phyloP scores from a whole-genome alignment of 805 yeast genomes.

The Yamadazyma tumulicola region DNA sequence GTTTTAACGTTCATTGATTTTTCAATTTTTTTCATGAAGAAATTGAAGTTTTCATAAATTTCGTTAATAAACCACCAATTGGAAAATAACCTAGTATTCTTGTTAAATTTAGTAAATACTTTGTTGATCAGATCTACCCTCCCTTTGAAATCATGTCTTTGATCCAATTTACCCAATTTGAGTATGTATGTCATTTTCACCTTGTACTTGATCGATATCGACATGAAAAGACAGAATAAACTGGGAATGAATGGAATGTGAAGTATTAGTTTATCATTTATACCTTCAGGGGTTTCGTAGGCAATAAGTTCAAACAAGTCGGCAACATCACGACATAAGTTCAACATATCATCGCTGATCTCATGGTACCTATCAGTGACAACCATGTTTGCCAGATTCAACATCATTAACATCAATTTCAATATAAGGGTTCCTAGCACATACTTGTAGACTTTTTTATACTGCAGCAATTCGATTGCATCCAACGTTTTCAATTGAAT shows the following conservation, averaged over 20 bases:
- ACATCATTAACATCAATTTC: background rate
- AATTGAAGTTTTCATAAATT: constrained; percentile 3
- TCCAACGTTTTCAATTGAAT: too few species aligned
- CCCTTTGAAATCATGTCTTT: constrained; percentile 6
- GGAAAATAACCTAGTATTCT: background rate
- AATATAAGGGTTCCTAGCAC: background rate
- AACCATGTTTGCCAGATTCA: too few species aligned
- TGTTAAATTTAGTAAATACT: background rate
- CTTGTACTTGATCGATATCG: constrained; percentile 9
- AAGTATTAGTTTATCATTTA: background rate
- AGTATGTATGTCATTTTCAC: constrained; percentile 10
- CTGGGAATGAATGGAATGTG: constrained; percentile 11
- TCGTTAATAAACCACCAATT: constrained; percentile 15
- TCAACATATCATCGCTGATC: background rate
- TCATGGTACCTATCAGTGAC: constrained; percentile 4
- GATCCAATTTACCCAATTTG: constrained; percentile 4
- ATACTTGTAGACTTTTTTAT: background rate
- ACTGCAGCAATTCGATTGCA: too few species aligned
- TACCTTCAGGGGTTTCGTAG: too few species aligned
- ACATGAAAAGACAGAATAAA: constrained; percentile 7
- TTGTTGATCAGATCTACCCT: background rate
- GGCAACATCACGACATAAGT: background rate
- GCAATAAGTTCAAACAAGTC: too few species aligned
- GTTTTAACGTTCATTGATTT: constrained; percentile 1
- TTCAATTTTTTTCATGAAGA: constrained; percentile 5